Base-by-base conservation (phyloP, 78 protist species). In the Dictyostelium purpureum region DNA sequence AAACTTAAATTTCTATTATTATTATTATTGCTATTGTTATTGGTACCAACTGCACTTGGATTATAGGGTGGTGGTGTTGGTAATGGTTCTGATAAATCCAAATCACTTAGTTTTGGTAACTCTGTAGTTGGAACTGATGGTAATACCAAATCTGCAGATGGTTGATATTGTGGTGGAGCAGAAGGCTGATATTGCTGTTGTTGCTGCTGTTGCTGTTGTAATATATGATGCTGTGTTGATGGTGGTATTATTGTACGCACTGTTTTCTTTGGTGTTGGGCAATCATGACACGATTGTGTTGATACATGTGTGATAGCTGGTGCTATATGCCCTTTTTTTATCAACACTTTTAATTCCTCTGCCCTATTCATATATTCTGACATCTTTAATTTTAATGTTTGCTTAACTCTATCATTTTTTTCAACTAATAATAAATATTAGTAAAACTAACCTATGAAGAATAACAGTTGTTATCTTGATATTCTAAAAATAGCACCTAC, bases 351-450 rank as follows among this genome's bases (percentile, higher is more conserved):
- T 45, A 85, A 43, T 24, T 73, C 40, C n/a, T 85, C 92, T 4
- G 71, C 63, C 51, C 92, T 66, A 45, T 45, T 52, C 52, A 85
- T 56, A 33, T 85, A 85, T 31, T 85, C 92, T 21, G 16, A 45
- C 75, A 85, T 85, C 52, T 85, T 85, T 45, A 35, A 40, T 45
- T 73, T 85, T 35, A 85, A 59, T 16, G 92, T 70, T 14, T 16
- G 54, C 59, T 51, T 85, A 51, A 85, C 75, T 35, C 57, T 85
- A 43, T 85, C 82, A 85, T 85, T 85, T 35, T 85, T 85, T 61
- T 85, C 92, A 45, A 85, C 80, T 79, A 49, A 56, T 24, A 24
- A 33, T 33, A 11, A 66, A 38, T 66, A 11, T 6, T 28, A 28
- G n/a, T n/a, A n/a, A n/a, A n/a, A n/a, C n/a, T n/a, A n/a, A n/a